phyloP scores from a whole-genome alignment of 148 eudicot species.

The Vaccinium darrowii region DNA sequence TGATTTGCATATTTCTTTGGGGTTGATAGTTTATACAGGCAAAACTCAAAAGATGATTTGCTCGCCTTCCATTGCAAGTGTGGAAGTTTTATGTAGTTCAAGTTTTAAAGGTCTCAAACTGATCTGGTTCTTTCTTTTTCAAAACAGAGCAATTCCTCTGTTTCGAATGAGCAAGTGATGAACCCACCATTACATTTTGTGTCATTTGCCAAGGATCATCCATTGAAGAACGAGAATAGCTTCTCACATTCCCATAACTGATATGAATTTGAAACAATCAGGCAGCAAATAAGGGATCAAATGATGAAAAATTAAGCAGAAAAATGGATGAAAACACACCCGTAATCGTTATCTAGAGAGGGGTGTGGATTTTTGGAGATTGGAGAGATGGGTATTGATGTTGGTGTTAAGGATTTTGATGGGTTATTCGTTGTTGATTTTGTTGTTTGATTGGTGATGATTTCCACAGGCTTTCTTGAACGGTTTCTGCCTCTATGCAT shows the following conservation, averaged over 20 bases:
- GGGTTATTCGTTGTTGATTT: no score
- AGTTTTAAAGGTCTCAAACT: neutral
- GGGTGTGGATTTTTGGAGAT: no score
- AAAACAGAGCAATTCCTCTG: conserved; percentile 26
- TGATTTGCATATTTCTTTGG: neutral
- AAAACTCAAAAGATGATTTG: neutral
- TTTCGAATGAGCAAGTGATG: conserved; percentile 22
- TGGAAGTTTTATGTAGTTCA: conserved; percentile 19
- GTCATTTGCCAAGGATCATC: conserved; percentile 35
- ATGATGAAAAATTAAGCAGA: no score
- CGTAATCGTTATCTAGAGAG: no score
- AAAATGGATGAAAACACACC: no score
- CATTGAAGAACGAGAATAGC: conserved; percentile 12
- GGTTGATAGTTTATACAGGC: neutral
- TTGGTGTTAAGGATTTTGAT: no score
- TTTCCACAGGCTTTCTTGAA: conserved; percentile 74
- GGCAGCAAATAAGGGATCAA: no score
- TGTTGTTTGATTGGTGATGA: no score
- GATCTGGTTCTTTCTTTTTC: neutral
- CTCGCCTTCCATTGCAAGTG: neutral
- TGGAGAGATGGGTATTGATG: no score
- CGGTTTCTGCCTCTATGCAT: conserved; percentile 99
- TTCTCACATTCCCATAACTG: no score
- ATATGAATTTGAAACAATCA: no score
- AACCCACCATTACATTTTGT: conserved; percentile 24